These are phyloP conservation scores for Clarkia xantiana DNA, from an alignment of 345 rosid species.

Conservation along the genomic window DNA sequence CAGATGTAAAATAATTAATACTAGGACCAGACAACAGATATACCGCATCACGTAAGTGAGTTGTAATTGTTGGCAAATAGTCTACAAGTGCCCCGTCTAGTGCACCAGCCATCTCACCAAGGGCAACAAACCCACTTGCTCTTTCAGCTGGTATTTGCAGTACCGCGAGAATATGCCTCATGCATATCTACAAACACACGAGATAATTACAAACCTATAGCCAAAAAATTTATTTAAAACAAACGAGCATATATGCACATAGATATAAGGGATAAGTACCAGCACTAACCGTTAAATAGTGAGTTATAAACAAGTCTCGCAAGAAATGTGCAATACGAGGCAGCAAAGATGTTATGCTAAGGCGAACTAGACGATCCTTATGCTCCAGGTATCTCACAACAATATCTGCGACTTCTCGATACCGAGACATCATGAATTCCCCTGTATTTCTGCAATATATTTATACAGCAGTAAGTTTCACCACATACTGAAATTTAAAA, in stretches of 20 bases:
- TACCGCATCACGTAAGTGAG: slow-evolving; percentile 59
- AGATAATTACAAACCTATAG: slow-evolving; percentile 1
- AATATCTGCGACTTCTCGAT: slow-evolving; percentile 97
- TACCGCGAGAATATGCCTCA: slow-evolving; percentile 33
- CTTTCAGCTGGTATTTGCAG: slow-evolving; percentile 79
- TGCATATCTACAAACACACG: no score
- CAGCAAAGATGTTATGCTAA: slow-evolving; percentile 91
- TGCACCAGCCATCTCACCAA: slow-evolving; percentile 99
- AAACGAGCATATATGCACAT: not conserved
- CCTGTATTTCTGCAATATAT: slow-evolving; percentile 80
- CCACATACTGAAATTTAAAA: not conserved
- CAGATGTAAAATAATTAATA: no score
- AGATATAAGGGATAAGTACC: slow-evolving; percentile 5
- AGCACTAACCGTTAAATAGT: slow-evolving; percentile 64
- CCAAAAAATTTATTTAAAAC: not conserved
- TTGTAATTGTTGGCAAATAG: slow-evolving; percentile 89
- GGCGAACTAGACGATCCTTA: slow-evolving; percentile 95
- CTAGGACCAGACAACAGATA: no score
- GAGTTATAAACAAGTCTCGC: slow-evolving; percentile 93
- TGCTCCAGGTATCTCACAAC: slow-evolving; percentile 87
- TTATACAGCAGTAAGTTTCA: not conserved
- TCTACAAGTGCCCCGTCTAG: slow-evolving; percentile 30
- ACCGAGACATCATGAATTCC: slow-evolving; percentile 99
- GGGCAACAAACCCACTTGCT: slow-evolving; percentile 93
- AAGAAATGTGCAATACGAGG: slow-evolving; percentile 99